These are phyloP conservation scores for Clonostachys rosea DNA, from an alignment of 2,329 filamentous ascomycete species.

Conservation along the genomic window DNA sequence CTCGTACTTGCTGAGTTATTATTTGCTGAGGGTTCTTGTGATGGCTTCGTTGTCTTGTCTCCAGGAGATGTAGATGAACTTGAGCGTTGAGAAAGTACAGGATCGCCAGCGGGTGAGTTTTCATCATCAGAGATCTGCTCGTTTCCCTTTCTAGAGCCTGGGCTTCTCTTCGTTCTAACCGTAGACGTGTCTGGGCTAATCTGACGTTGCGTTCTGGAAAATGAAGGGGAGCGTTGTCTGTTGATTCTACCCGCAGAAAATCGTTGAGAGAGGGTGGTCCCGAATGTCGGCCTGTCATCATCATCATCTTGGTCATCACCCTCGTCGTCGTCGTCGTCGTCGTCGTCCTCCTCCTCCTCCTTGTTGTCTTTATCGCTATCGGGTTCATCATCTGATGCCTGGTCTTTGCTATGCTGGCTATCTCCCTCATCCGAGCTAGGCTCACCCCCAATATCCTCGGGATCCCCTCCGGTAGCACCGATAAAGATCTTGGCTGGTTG, in stretches of 20 bases:
- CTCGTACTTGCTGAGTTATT: background rate
- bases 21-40: no score
- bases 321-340: conserved; percentile 50
- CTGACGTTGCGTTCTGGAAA: no score
- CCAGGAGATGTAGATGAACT: no score
- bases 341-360: conserved; percentile 34
- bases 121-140: no score
- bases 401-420: background rate
- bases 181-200: no score
- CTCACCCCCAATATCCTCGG: background rate
- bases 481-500: conserved; percentile 11
- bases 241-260: background rate
- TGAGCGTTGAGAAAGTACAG: no score
- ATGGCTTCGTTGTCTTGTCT: no score
- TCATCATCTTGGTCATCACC: conserved; percentile 40
- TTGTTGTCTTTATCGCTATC: conserved; percentile 4
- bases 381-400: conserved; percentile 6
- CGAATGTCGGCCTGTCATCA: conserved; percentile 6
- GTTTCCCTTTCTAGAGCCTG: no score
- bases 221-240: no score
- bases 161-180: no score
- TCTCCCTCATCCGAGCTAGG: conserved; percentile 3
- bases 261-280: background rate
- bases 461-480: conserved; percentile 4
- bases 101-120: no score